Conservation (phyloP, 768 basidiomycete genomes). For the Pluteus cervinus region DNA sequence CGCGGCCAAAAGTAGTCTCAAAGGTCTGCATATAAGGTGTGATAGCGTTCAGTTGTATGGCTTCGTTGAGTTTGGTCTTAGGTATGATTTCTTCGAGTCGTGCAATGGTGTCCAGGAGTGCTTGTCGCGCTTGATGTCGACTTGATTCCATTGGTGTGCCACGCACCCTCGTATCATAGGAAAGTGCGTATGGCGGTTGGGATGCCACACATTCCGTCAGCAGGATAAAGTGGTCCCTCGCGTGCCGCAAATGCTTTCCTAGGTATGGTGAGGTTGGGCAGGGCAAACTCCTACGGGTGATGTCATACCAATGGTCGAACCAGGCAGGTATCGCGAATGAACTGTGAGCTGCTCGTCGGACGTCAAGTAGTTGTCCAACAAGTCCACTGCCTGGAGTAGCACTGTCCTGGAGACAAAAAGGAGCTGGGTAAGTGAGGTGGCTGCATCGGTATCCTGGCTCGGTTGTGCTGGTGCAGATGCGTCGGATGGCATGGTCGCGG, state of each 20-base stretch:
- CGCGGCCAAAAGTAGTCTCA: conserved; percentile 76
- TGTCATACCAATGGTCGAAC: conserved; percentile 74
- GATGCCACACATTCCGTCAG: conserved; percentile 50
- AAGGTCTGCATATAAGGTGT: conserved; percentile 75
- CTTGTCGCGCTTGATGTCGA: conserved; percentile 49
- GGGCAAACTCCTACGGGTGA: conserved; percentile 2
- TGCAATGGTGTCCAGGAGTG: conserved; percentile 49
- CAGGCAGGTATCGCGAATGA: conserved; percentile 72
- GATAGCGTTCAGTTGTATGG: conserved; percentile 71
- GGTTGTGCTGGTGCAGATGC: conserved; percentile 5
- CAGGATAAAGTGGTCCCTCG: conserved; percentile 75
- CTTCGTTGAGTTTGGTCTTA: conserved; percentile 40
- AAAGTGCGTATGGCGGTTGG: conserved; percentile 45
- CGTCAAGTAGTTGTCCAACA: conserved; percentile 59
- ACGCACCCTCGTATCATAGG: conserved; percentile 70
- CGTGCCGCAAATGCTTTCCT: conserved; percentile 88
- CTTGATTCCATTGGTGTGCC: conserved; percentile 83
- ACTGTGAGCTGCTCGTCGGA: conserved; percentile 65
- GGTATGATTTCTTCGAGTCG: conserved; percentile 52
- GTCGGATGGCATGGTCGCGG: too few relatives aligned
- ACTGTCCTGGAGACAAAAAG: conserved; percentile 63
- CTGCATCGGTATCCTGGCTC: conserved; percentile 11
- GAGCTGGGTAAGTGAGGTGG: conserved; percentile 41
- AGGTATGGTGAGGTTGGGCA: conserved; percentile 1
- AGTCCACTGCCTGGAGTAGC: conserved; percentile 65